Evolutionary conservation across 2,329 filamentous ascomycete genomes (phyloP).

Genomic region (Alternaria sp.): DNA sequence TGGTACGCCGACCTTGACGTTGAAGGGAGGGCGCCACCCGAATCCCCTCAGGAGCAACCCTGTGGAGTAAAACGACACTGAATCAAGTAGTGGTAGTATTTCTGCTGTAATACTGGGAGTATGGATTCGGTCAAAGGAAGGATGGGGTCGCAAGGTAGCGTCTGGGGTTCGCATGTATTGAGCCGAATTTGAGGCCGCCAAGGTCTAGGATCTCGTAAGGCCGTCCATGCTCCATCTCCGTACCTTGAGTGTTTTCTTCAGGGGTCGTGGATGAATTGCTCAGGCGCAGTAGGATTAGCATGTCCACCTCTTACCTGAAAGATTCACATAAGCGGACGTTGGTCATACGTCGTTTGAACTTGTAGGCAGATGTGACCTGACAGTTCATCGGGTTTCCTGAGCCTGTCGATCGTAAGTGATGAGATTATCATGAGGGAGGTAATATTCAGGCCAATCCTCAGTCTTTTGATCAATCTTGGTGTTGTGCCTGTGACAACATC

Average conservation of each 20-base stretch:
- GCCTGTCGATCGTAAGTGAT: not conserved
- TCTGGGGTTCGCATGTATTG: not conserved
- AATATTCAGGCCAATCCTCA: not conserved
- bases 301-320: not conserved
- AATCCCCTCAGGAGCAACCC: constrained; percentile 36
- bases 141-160: not conserved
- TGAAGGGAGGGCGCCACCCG: constrained; percentile 20
- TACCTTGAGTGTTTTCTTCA: not conserved
- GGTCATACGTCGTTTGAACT: not conserved
- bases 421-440: not conserved
- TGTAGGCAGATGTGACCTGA: not conserved
- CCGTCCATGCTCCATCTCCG: not conserved
- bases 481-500: not conserved
- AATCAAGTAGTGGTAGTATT: not conserved
- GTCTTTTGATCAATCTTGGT: not conserved
- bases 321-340: not conserved
- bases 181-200: not conserved
- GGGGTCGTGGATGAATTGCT: not conserved
- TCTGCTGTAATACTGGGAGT: not conserved
- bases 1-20: constrained; percentile 20
- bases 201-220: not conserved
- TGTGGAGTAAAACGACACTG: not conserved
- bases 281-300: not conserved
- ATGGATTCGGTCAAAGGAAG: not conserved
- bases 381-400: not conserved